phyloP scores from a whole-genome alignment of 164 flowering plant genomes.

The Liriodendron chinense region DNA sequence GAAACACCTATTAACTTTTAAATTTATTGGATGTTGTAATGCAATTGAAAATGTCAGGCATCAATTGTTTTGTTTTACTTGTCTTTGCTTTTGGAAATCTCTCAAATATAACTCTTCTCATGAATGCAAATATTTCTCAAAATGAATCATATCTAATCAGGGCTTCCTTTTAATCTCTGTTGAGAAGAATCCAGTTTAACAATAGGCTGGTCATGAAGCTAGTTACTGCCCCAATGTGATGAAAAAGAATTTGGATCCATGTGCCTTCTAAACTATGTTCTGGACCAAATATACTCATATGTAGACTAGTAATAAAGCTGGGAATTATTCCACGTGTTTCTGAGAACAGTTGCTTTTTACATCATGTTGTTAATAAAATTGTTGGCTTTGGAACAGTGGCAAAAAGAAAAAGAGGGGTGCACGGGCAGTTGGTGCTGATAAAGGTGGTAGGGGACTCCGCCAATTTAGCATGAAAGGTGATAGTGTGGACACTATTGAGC shows the following conservation, averaged over 20 bases:
- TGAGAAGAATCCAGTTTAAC: no score
- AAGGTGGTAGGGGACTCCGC: constrained; percentile 90
- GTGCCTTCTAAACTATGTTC: not conserved
- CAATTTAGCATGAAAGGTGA: constrained; percentile 97
- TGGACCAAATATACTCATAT: not conserved
- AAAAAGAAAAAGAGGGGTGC: constrained; percentile 89
- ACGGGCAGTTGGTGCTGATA: constrained; percentile 75
- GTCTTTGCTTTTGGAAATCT: no score
- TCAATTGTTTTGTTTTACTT: no score
- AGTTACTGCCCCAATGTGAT: not conserved
- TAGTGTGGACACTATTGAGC: no score
- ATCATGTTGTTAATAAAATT: not conserved
- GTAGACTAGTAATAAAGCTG: not conserved
- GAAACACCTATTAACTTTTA: no score
- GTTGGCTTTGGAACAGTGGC: constrained; percentile 35
- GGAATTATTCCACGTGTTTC: not conserved
- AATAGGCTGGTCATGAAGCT: not conserved
- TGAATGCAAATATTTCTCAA: no score
- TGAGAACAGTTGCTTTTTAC: not conserved
- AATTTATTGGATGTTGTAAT: no score
- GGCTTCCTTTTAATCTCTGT: no score
- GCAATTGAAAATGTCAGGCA: no score
- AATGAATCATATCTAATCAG: no score
- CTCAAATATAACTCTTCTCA: no score
- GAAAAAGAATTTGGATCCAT: not conserved